A percentile compares a stretch with the other conserved stretches of the same genome.
phyloP scores from a whole-genome alignment of 2,329 filamentous ascomycete species.

The Clarireedia monteithiana region DNA sequence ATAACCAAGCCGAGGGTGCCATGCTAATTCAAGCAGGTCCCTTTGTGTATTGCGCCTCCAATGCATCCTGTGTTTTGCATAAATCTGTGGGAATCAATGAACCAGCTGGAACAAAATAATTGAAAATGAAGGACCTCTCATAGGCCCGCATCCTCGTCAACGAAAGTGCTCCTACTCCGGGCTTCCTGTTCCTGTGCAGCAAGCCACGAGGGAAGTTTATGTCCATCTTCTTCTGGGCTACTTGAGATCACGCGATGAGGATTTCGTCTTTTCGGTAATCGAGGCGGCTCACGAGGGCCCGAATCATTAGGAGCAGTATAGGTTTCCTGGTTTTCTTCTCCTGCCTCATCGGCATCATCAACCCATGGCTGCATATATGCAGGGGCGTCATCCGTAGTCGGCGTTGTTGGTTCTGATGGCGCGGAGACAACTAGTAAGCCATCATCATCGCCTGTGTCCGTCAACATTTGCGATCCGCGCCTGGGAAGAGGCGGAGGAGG shows the following conservation, averaged over 20 bases:
- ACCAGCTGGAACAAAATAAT: neutral
- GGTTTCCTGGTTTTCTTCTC: conserved; percentile 9
- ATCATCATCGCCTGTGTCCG: conserved; percentile 38
- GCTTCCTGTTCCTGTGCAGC: conserved; percentile 31
- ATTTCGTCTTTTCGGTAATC: conserved; percentile 21
- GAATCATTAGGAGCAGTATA: neutral
- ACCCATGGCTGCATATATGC: conserved; percentile 30
- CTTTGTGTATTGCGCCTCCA: no score
- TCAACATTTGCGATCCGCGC: conserved; percentile 10
- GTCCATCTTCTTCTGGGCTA: conserved; percentile 28
- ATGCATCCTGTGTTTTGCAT: neutral
- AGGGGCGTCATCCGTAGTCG: conserved; percentile 33
- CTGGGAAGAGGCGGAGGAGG: conserved; percentile 41
- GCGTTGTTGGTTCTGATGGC: conserved; percentile 52
- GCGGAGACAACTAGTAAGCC: conserved; percentile 57
- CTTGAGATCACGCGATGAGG: conserved; percentile 20
- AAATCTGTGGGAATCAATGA: neutral
- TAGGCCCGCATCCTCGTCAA: conserved; percentile 26
- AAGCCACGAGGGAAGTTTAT: conserved; percentile 27
- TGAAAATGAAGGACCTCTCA: neutral
- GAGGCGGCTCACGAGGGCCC: conserved; percentile 10
- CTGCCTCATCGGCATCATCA: conserved; percentile 29
- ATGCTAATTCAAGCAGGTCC: no score
- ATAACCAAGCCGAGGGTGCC: neutral
- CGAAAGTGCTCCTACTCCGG: conserved; percentile 26